Base-by-base conservation (phyloP, 495 filamentous ascomycete species). In the Xylaria grammica region DNA sequence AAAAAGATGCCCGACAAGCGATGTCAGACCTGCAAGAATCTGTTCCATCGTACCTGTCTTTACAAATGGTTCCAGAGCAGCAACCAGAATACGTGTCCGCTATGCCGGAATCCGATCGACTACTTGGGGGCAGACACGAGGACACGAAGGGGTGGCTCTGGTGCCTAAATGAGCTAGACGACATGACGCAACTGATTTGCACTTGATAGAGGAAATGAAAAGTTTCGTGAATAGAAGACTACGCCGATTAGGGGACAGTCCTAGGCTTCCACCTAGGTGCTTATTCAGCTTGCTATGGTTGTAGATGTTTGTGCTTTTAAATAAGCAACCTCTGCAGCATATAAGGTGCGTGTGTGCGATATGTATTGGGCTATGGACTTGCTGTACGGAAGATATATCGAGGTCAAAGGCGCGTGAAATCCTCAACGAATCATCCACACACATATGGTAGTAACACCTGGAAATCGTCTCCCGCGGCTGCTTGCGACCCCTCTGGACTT, bases 51-150 rank as follows among this genome's bases (percentile, higher is more conserved):
- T 5, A 83, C 86, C 6, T 99, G 94, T 79, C 78, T 99, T 75
- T 94, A 89, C 80, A 92, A 92, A 75, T 99, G 94, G 94, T 97
- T 99, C 81, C 89, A 91, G 84, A 94, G 86, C 71, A 96, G 92
- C 72, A 94, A 92, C 75, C 86, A 89, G 69, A 93, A 89, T 69
- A 93, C 87, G 56, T 99, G 94, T 74, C 94, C 94, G 53, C 80
- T 98, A 61, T 98, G 94, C 77, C 80, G 93, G 63, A 95, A 93
- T 74, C 85, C 88, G 36, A 95, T 96, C 73, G 87, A 90, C 60
- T 93, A 90, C 67, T 62, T 80, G 17, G 78, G 79, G 40, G 64
- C 67, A 11, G 72, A 72, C 49, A 70, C 58, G 22, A 68, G 59
- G 60, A 54, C 42, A 38, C 62, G 63, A 30, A 67, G 72, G 27